Evolutionary conservation across 805 yeast genomes (phyloP).

Genomic region (Kodamaea leandrae): DNA sequence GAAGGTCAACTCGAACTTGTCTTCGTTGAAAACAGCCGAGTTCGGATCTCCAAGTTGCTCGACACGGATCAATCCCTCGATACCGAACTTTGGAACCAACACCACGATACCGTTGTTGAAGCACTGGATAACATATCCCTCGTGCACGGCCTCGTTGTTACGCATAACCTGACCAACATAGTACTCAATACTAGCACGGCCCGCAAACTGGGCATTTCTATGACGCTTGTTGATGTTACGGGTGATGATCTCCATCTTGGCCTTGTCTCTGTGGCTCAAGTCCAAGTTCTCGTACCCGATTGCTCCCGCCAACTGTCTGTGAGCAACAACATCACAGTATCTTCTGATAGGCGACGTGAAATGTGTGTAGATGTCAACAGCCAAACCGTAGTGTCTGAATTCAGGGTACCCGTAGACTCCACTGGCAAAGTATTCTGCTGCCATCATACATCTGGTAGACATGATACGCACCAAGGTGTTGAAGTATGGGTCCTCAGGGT

Average conservation of each 20-base stretch:
- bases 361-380: conserved; percentile 96
- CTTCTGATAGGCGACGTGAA: conserved; percentile 98
- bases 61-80: conserved; percentile 85
- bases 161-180: conserved; percentile 98
- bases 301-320: conserved; percentile 97
- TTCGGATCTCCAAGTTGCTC: conserved; percentile 68
- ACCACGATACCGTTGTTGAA: conserved; percentile 94
- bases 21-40: conserved; percentile 72
- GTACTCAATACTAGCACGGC: conserved; percentile 95
- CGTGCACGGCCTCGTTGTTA: conserved; percentile 72
- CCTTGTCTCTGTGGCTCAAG: conserved; percentile 79
- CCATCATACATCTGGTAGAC: conserved; percentile 99
- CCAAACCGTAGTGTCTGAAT: conserved; percentile 94
- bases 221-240: conserved; percentile 90
- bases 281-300: conserved; percentile 88
- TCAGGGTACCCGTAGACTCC: conserved; percentile 90
- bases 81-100: conserved; percentile 92
- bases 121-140: conserved; percentile 89
- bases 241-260: conserved; percentile 84
- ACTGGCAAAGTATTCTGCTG: conserved; percentile 94
- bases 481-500: conserved; percentile 81
- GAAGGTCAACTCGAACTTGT: conserved; percentile 65
- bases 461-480: conserved; percentile 90
- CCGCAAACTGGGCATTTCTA: conserved; percentile 98
- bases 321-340: conserved; percentile 96